Conservation (phyloP, 768 basidiomycete genomes). For the Brasilioporus rufonigricans region DNA sequence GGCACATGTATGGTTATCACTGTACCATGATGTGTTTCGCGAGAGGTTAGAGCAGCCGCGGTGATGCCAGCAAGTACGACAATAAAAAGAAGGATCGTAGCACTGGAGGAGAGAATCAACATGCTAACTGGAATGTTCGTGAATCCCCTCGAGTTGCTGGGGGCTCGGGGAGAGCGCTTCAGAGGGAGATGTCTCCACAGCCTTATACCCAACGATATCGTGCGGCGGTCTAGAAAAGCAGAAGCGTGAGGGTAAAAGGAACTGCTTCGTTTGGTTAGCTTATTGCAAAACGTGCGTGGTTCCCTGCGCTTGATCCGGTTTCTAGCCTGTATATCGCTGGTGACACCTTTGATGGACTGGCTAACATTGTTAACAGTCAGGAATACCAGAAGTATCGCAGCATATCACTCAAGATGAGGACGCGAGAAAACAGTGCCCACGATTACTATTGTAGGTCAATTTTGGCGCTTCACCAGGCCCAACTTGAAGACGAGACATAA, state of each 20-base stretch:
- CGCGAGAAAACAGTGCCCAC: too few relatives aligned
- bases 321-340: not conserved
- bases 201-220: slow-evolving; percentile 4
- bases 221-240: not conserved
- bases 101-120: not conserved
- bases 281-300: not conserved
- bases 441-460: too few relatives aligned
- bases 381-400: not conserved
- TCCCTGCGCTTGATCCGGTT: not conserved
- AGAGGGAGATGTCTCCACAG: too few relatives aligned
- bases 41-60: slow-evolving; percentile 1
- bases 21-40: not conserved
- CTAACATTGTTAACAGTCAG: too few relatives aligned
- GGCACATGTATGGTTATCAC: not conserved
- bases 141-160: not conserved
- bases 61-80: not conserved
- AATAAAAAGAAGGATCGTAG: slow-evolving; percentile 1
- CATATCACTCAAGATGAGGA: too few relatives aligned
- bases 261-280: not conserved
- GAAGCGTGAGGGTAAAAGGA: not conserved
- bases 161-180: not conserved
- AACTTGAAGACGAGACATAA: too few relatives aligned
- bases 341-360: not conserved
- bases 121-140: not conserved
- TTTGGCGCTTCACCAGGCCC: too few relatives aligned